These are phyloP conservation scores for Penicillium pancosmium DNA, from an alignment of 495 filamentous ascomycete species.

Conservation along the genomic window DNA sequence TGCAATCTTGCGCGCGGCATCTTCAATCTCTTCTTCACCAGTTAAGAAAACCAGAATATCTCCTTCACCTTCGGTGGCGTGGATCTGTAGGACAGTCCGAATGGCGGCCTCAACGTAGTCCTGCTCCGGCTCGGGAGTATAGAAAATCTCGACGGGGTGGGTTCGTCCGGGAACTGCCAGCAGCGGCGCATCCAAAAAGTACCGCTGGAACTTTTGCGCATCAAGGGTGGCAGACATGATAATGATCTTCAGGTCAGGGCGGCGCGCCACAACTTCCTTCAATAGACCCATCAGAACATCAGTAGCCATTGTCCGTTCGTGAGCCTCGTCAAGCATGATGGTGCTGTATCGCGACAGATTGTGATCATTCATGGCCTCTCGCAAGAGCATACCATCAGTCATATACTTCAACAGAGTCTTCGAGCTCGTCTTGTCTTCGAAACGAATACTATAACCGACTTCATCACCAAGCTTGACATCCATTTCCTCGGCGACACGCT, in stretches of 20 bases:
- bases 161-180: slow-evolving; percentile 95
- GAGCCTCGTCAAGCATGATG: slow-evolving; percentile 97
- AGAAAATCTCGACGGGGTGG: slow-evolving; percentile 97
- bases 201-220: slow-evolving; percentile 97
- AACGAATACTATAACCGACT: slow-evolving; percentile 98
- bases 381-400: slow-evolving; percentile 98
- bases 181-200: slow-evolving; percentile 92
- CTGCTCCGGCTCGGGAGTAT: slow-evolving; percentile 92
- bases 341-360: slow-evolving; percentile 89
- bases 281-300: slow-evolving; percentile 95
- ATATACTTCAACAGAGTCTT: slow-evolving; percentile 98
- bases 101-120: slow-evolving; percentile 97
- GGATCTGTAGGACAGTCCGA: slow-evolving; percentile 93
- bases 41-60: slow-evolving; percentile 97
- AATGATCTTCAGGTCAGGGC: slow-evolving; percentile 90
- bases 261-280: slow-evolving; percentile 77
- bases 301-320: slow-evolving; percentile 93
- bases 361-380: slow-evolving; percentile 98
- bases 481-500: slow-evolving; percentile 97
- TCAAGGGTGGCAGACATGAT: slow-evolving; percentile 99
- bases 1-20: slow-evolving; percentile 86
- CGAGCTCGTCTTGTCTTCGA: slow-evolving; percentile 89
- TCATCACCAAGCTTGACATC: slow-evolving; percentile 93
- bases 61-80: slow-evolving; percentile 87
- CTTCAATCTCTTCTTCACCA: slow-evolving; percentile 98